A percentile compares a stretch with the other conserved stretches of the same genome.
Evolutionary conservation across 2,329 filamentous ascomycete species (phyloP).

Genomic region (Trichoderma harzianum): DNA sequence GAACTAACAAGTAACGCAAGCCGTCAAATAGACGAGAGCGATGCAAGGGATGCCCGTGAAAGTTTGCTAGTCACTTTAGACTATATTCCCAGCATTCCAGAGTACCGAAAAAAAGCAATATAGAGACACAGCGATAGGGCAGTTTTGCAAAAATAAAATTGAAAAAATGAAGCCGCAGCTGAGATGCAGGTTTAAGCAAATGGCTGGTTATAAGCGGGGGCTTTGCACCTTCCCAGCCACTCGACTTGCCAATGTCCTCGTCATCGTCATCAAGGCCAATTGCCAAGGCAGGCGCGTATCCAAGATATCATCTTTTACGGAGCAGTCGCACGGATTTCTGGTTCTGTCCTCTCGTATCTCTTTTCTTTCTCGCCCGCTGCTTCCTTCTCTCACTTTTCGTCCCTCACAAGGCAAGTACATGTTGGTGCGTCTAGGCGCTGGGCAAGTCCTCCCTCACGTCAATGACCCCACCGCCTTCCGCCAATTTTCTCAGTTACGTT

Average conservation of each 20-base stretch:
- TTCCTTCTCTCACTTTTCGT: not conserved
- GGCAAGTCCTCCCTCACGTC: not conserved
- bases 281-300: slow-evolving; percentile 8
- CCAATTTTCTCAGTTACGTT: not conserved
- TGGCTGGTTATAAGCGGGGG: slow-evolving; percentile 8
- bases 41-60: not conserved
- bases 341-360: not conserved
- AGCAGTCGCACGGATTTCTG: not conserved
- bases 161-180: not conserved
- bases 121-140: not conserved
- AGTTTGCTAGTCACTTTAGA: not conserved
- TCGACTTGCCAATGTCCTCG: not conserved
- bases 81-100: slow-evolving; percentile 9
- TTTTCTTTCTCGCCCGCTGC: not conserved
- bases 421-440: not conserved
- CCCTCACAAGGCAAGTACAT: not conserved
- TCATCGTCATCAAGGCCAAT: slow-evolving; percentile 11
- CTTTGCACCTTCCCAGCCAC: slow-evolving; percentile 15
- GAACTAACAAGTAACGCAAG: not conserved
- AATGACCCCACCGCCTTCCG: not conserved
- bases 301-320: not conserved
- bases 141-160: not conserved
- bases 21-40: not conserved
- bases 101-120: not conserved
- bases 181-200: slow-evolving; percentile 6